Evolutionary conservation across 176 grass and related monocot species (phyloP).

Genomic region (Saccharum spontaneum): DNA sequence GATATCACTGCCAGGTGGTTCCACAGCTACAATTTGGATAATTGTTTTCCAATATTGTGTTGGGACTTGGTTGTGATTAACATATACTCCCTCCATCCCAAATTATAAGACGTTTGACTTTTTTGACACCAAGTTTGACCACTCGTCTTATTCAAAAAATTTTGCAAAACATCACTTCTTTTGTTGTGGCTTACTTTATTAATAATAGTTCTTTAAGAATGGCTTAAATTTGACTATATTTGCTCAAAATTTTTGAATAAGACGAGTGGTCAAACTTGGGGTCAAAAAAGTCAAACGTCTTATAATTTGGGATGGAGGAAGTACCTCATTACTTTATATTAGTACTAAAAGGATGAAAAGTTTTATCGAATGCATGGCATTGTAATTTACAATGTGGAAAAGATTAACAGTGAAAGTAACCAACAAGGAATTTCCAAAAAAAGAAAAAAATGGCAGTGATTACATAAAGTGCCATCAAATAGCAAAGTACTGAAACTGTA

Average conservation of each 20-base stretch:
- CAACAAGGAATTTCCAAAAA: not conserved
- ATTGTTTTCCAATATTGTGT: not conserved
- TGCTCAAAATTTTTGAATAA: no score
- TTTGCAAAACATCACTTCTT: no score
- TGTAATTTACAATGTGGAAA: not conserved
- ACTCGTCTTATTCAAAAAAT: no score
- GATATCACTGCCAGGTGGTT: not conserved
- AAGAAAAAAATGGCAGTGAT: not conserved
- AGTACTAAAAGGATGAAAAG: not conserved
- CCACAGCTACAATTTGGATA: not conserved
- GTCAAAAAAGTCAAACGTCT: no score
- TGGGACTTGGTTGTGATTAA: not conserved
- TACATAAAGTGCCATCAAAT: not conserved
- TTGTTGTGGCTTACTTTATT: no score
- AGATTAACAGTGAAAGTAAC: not conserved
- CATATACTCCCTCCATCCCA: no score
- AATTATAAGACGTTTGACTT: no score
- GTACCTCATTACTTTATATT: not conserved
- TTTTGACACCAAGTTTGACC: no score
- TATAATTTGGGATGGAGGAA: no score
- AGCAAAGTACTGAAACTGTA: not conserved
- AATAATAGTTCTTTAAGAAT: no score
- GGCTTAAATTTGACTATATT: no score
- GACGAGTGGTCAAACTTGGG: no score
- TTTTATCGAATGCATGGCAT: not conserved